Evolutionary conservation across 495 filamentous ascomycete genomes (phyloP).

Genomic region (Neurospora tetrasperma): DNA sequence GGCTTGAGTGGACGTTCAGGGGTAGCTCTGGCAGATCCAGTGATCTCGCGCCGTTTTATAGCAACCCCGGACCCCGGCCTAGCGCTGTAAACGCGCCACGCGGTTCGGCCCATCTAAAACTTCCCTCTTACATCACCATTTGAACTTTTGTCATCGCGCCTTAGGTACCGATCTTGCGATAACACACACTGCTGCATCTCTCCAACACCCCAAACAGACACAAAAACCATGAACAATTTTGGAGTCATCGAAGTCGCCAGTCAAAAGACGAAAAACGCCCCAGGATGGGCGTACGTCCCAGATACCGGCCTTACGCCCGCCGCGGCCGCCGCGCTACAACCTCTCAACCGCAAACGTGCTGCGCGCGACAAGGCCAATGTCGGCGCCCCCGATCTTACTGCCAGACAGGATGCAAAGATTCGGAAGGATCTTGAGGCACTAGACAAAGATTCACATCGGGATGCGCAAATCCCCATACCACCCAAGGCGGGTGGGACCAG

Average conservation of each 20-base stretch:
- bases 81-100: background rate
- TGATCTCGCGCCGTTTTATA: background rate
- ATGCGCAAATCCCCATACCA: slow-evolving; percentile 59
- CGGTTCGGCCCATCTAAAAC: background rate
- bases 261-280: slow-evolving; percentile 53
- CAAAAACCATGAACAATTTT: slow-evolving; percentile 39
- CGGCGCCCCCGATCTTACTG: slow-evolving; percentile 53
- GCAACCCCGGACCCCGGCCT: background rate
- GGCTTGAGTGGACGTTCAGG: background rate
- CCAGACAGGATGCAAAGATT: slow-evolving; percentile 64
- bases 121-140: background rate
- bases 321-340: slow-evolving; percentile 35
- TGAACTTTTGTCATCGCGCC: background rate
- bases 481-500: slow-evolving; percentile 17
- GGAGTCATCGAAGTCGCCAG: slow-evolving; percentile 67
- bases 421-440: slow-evolving; percentile 67
- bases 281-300: slow-evolving; percentile 83
- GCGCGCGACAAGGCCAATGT: slow-evolving; percentile 43
- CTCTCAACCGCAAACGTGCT: slow-evolving; percentile 51
- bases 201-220: background rate
- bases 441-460: slow-evolving; percentile 67
- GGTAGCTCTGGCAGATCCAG: background rate
- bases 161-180: background rate
- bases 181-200: background rate
- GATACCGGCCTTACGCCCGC: slow-evolving; percentile 54